Evolutionary conservation across 2,329 filamentous ascomycete genomes (phyloP), one percentile per base, ranked within the genome.

Genomic region (Diplodia corticola): DNA sequence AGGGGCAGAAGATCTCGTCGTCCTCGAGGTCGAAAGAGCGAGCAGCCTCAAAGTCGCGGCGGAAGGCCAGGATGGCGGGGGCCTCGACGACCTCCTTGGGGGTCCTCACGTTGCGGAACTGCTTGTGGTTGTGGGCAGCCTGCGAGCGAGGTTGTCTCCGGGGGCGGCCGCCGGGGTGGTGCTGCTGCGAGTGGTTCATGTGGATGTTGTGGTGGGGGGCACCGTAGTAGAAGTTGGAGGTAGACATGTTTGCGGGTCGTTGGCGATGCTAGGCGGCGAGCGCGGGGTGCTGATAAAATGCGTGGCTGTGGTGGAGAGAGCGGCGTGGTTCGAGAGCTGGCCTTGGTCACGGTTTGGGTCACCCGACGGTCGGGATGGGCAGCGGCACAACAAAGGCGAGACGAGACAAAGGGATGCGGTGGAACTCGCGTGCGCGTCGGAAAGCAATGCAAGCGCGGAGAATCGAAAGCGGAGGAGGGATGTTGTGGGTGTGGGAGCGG

Each of bases 11-110:
- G 79, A 97, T 90, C 81, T 97, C 86, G 78, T 98, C 94, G 77
- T 98, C 94, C 75, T 97, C 94, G 69, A 98, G 85, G 73, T 98
- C 94, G 75, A 98, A 98, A 10, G 93, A 97, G 67, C 93, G 88
- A 67, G 91, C 92, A 70, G 92, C 91, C 81, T 98, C 93, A 72
- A 96, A 96, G 75, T 93, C 89, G 71, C 88, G 88, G 72, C 94
- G 91, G 82, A 96, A 97, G 69, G 89, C 88, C 68, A 86, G 85
- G 68, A 96, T 83, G 60, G 89, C 86, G 22, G 88, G 88, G n/a
- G 89, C 85, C 79, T 96, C 93, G 72, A 88, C 88, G 69, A 92
- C 82, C 78, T 97, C 93, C 80, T 96, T 93, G 81, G 94, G 92
- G 74, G 89, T 91, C 75, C 91, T 90, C 64, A 93, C 90, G 70